Evolutionary conservation across 2,329 filamentous ascomycete genomes (phyloP), one percentile per base, ranked within the genome.

Genomic region (Akanthomyces lecanii): DNA sequence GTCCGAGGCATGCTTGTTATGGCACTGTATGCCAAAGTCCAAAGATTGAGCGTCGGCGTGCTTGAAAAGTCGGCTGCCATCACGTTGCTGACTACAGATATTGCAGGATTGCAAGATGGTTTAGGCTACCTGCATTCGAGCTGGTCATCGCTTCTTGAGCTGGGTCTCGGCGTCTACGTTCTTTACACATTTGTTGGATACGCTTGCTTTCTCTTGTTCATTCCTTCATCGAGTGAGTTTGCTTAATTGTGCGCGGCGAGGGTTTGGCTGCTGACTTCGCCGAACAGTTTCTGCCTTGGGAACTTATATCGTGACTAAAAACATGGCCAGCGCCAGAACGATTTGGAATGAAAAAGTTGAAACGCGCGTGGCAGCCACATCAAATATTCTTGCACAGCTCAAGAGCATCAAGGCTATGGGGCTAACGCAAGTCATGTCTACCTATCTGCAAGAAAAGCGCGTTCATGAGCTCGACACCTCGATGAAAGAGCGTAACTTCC

Each of bases 321-420:
- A 45, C 0, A 57, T 57, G 54, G 54, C 54, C 30, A 36, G 5
- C 4, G 54, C 54, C 2, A 21, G 54, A 45, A 57, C 25, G 0
- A 4, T 18, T 2, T 60, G 57, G 57, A 60, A 60, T 2, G 4
- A 0, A 0, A 38, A 61, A 18, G 18, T 61, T 0, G 57, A 61
- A 4, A n/a, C 14, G 0, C 48, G 58, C 1, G 50, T 61, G 0
- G 58, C 38, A 0, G 58, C 48, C 23, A 47, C 50, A 0, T 61
- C 40, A 0, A 61, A 61, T 2, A 3, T 61, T 38, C 28, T 61
- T 1, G 58, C 50, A 1, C 58, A 61, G 5, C 40, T 61, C 2
- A 61, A 61, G 18, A 33, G 50, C 10, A 25, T 53, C 28, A 61
- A 61, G 21, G 51, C 50, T 3, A 53, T 54, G 58, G 50, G 58